Percentiles rank a stretch among this genome's conserved stretches.
Evolutionary conservation across 441 rosid genomes (phyloP).

Genomic region (Populus tomentosa): DNA sequence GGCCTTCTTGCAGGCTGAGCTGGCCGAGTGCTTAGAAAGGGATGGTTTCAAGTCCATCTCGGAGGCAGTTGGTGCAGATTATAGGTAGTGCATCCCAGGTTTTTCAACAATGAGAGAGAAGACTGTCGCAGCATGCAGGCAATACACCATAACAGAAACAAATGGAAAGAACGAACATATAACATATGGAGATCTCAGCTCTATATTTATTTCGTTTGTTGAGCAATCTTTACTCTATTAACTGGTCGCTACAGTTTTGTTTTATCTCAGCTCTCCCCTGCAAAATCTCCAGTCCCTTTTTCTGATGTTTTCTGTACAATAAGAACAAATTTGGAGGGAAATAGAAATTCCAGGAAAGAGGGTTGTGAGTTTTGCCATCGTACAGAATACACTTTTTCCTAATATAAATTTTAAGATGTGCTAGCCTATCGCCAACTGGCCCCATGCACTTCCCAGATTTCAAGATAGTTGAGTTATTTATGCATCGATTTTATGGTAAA

Average conservation of each 20-base stretch:
- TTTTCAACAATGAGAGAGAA: not conserved
- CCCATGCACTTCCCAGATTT: not conserved
- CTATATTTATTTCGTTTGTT: not conserved
- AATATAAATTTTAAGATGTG: not conserved
- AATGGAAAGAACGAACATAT: not conserved
- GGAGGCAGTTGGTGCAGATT: conserved; percentile 94
- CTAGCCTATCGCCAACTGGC: not conserved
- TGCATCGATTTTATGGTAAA: not conserved
- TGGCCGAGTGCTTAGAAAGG: conserved; percentile 77
- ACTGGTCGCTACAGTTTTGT: not conserved
- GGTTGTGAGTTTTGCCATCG: not conserved
- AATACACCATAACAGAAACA: not conserved
- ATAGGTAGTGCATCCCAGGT: conserved; percentile 31
- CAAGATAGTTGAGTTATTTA: not conserved
- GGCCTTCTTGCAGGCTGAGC: conserved; percentile 50
- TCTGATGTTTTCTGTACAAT: not conserved
- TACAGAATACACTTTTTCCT: not conserved
- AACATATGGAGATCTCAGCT: not conserved
- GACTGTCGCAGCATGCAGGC: not conserved
- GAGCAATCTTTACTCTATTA: not conserved
- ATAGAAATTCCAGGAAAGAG: not conserved
- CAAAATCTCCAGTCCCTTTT: not conserved
- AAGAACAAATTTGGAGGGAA: not conserved
- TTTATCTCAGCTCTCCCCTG: not conserved
- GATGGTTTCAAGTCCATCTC: conserved; percentile 81